Evolutionary conservation across 2,329 filamentous ascomycete genomes (phyloP), one percentile per base, ranked within the genome.

Genomic region (Colletotrichum coccodes): DNA sequence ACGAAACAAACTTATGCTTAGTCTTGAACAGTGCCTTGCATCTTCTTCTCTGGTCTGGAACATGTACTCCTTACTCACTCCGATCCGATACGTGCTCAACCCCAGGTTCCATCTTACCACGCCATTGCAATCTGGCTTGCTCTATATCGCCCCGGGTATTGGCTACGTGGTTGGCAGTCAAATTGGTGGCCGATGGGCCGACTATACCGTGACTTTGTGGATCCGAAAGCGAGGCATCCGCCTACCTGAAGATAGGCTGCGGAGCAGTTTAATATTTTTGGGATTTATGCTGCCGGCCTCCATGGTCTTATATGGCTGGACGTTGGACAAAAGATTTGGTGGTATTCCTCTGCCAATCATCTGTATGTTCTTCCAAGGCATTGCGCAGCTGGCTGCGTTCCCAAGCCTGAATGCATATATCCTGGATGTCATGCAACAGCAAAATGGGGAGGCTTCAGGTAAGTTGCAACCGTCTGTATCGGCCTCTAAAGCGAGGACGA

Each of bases 331-430:
- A 64, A 74, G 79, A 11, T 81, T 84, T 3, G 87, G 87, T 4
- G 87, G 86, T 3, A 83, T 89, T 49, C 81, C 85, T 0, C 75
- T 92, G 5, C 92, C 92, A 0, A 90, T 94, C 2, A 84, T 94
- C 8, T 88, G 89, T 73, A 90, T 95, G 84, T 94, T 94, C 75
- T 68, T 92, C 3, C 92, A 94, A 75, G 92, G 92, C 1, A 85
- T 94, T 0, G 91, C 89, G 0, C 91, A 94, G 77, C 81, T 94
- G 6, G 92, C 94, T 75, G 92, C 91, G 73, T 94, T 94, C 74
- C 92, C 92, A 0, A 89, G 87, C 54, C 77, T 95, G 70, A 94
- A 95, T 77, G 93, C 92, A 0, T 95, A 96, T 79, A 95, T 92
- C 76, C 80, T 96, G 46, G 93, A 96, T 77, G 92, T 95, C 14